Conservation (phyloP, 129 eudicot species). For the Tagetes erecta region DNA sequence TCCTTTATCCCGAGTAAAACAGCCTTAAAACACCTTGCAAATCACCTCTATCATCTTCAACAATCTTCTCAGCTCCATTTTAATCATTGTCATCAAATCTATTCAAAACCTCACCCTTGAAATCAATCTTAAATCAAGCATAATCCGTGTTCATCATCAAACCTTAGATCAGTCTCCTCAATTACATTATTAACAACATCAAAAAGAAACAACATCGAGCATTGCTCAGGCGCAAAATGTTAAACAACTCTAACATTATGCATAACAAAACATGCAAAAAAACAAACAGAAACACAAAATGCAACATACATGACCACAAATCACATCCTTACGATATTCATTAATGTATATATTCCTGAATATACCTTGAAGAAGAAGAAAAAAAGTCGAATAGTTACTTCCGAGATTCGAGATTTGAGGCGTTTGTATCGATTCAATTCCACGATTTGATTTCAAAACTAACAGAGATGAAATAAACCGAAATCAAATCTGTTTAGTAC, state of each 20-base stretch:
- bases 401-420: conserved; percentile 26
- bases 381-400: conserved; percentile 23
- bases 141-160: conserved; percentile 2
- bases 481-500: conserved; percentile 28
- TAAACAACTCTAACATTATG: neutral
- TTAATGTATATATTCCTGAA: conserved; percentile 31
- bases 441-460: conserved; percentile 27
- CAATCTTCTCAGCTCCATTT: conserved; percentile 2
- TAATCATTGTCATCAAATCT: conserved; percentile 10
- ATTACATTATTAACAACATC: conserved; percentile 2
- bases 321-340: conserved; percentile 24
- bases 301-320: conserved; percentile 19
- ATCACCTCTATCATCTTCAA: conserved; percentile 7
- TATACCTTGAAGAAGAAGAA: conserved; percentile 27
- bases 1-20: neutral
- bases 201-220: neutral
- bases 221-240: conserved; percentile 9
- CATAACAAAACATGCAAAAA: conserved; percentile 37
- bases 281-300: conserved; percentile 25
- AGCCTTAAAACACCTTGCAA: conserved; percentile 2
- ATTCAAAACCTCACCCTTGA: neutral
- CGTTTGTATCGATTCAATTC: neutral
- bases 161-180: neutral
- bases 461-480: conserved; percentile 16
- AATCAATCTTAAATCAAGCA: conserved; percentile 10